phyloP scores from a whole-genome alignment of 2,329 filamentous ascomycete species.

The Xylogone sp. region DNA sequence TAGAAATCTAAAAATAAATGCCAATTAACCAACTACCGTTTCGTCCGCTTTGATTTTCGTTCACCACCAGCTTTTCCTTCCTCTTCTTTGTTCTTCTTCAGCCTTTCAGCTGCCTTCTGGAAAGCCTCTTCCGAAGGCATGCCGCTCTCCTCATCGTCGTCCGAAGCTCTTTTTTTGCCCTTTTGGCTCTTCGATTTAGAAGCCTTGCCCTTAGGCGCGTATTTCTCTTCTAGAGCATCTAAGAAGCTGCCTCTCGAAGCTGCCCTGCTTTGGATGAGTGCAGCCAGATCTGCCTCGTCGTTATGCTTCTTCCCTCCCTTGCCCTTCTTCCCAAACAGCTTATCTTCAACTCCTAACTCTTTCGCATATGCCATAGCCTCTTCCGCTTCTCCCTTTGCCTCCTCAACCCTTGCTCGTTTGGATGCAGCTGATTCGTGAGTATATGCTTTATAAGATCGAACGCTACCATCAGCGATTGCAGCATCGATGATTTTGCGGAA shows the following conservation, averaged over 20 bases:
- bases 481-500: constrained; percentile 78
- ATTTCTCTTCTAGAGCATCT: constrained; percentile 74
- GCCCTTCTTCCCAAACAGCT: constrained; percentile 56
- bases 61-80: constrained; percentile 4
- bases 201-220: constrained; percentile 42
- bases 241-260: constrained; percentile 62
- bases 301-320: constrained; percentile 36
- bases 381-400: constrained; percentile 61
- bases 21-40: constrained; percentile 8
- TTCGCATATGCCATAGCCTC: constrained; percentile 75
- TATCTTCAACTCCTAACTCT: constrained; percentile 70
- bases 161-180: constrained; percentile 46
- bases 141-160: constrained; percentile 54
- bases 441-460: constrained; percentile 66
- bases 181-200: constrained; percentile 39
- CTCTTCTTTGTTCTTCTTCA: constrained; percentile 25
- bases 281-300: constrained; percentile 57
- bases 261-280: constrained; percentile 71
- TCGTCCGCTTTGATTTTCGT: constrained; percentile 19
- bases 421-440: constrained; percentile 67
- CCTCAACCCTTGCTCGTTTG: constrained; percentile 53
- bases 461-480: constrained; percentile 68
- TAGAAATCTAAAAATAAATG: neutral
- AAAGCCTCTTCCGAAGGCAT: constrained; percentile 60
- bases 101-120: constrained; percentile 49